Base-by-base conservation (phyloP, 225 moss, liverwort and hornwort species). In the Pleurozium schreberi region DNA sequence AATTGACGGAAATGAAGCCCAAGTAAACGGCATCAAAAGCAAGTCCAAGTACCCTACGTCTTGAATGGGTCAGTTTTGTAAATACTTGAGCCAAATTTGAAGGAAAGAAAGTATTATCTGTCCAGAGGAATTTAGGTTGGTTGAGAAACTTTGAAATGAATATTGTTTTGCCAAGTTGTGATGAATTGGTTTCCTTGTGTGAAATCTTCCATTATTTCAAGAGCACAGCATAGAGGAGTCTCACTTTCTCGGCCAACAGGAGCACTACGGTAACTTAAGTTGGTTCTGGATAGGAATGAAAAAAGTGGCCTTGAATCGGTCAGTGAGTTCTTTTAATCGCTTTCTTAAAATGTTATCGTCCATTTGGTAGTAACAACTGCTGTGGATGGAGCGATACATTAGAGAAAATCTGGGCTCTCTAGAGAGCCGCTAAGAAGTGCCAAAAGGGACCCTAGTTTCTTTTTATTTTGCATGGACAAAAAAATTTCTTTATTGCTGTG, bases 251-350 rank as follows among this genome's bases (percentile, higher is more conserved):
- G 92, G 65, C 92, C 93, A 36, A 52, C 86, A 34, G 93, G 92
- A 73, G 91, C 92, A 58, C 90, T 93, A 74, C 88, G n/a, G n/a
- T n/a, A n/a, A n/a, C 92, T 63, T 75, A 93, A 88, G 93, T 60
- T 55, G 92, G 91, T 36, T 93, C 92, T n/a, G 92, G 91, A 82
- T 52, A 85, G 20, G 65, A 82, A 15, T 71, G 92, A 88, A n/a
- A 91, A 85, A 18, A 73, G 76, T 22, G 22, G 69, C 91, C 92
- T n/a, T 57, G 85, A 63, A 58, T 58, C 58, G 27, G 12, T 11
- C 61, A 61, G 13, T 12, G 61, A 61, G 28, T 61, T 61, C 61
- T 62, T 1, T 3, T 28, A 30, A 62, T 62, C 26, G 30, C 28
- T 30, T 62, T 62, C 62, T 28, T 28, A 14, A 14, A 62, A 62